Evolutionary conservation across 2,329 filamentous ascomycete genomes (phyloP).

Genomic region (Ascochyta clinopodiicola): DNA sequence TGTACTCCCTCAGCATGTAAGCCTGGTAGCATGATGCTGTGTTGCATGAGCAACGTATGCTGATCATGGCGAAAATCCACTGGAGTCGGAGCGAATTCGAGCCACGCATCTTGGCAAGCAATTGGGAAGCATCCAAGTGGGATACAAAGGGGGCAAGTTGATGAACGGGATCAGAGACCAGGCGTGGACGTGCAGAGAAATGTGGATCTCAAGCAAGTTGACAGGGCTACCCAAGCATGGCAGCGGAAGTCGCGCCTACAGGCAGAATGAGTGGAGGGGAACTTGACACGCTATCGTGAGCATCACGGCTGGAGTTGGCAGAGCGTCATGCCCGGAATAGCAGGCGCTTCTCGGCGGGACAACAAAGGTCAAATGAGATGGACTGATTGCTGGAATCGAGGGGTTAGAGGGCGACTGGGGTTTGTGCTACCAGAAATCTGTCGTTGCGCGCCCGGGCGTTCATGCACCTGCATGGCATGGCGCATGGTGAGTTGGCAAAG

Average conservation of each 20-base stretch:
- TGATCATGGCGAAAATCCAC: constrained; percentile 18
- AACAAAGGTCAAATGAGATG: constrained; percentile 27
- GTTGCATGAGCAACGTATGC: constrained; percentile 26
- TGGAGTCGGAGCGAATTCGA: constrained; percentile 30
- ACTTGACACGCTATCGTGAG: constrained; percentile 47
- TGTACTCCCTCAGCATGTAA: constrained; percentile 38
- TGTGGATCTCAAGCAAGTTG: constrained; percentile 34
- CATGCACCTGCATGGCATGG: constrained; percentile 46
- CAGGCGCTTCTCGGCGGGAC: constrained; percentile 39
- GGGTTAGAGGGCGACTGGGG: constrained; percentile 43
- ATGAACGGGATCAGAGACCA: constrained; percentile 40
- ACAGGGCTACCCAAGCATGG: constrained; percentile 28
- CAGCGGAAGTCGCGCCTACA: constrained; percentile 45
- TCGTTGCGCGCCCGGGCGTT: constrained; percentile 39
- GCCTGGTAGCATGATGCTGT: constrained; percentile 41
- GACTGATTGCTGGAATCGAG: constrained; percentile 48
- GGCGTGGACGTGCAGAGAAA: constrained; percentile 30
- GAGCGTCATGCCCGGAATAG: constrained; percentile 43
- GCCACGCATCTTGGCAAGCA: constrained; percentile 35
- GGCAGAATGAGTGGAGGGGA: constrained; percentile 40
- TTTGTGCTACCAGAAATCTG: constrained; percentile 44
- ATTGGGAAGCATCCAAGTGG: constrained; percentile 32
- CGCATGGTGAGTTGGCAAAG: constrained; percentile 50
- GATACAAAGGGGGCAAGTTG: constrained; percentile 29
- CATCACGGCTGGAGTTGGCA: constrained; percentile 43